Conservation (phyloP, 23 red algal species). For the Gracilaria domingensis region DNA sequence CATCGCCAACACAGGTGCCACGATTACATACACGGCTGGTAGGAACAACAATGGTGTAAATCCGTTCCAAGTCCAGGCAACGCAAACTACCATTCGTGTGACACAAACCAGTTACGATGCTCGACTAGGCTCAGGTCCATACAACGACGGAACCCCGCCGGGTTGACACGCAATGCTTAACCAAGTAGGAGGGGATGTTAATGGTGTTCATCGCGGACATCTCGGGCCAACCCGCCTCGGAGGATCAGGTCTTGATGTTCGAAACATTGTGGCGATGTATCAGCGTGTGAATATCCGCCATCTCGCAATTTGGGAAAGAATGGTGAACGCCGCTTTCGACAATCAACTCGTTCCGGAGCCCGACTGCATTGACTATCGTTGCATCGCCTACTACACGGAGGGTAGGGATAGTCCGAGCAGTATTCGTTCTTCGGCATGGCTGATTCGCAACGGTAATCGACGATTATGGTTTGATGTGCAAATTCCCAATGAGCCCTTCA, state of each 20-base stretch:
- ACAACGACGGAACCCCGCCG: background rate
- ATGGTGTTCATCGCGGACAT: slow-evolving; percentile 7
- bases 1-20: background rate
- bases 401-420: background rate
- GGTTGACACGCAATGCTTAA: background rate
- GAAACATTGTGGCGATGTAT: background rate
- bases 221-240: background rate
- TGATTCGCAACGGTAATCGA: background rate
- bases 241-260: slow-evolving; percentile 13
- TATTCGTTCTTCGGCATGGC: background rate
- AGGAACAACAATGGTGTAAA: background rate
- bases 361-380: slow-evolving; percentile 12
- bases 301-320: slow-evolving; percentile 12
- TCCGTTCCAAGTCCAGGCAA: background rate
- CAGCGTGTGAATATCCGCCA: background rate
- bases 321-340: slow-evolving; percentile 16
- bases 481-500: background rate
- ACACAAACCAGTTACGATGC: slow-evolving; percentile 4
- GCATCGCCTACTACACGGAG: background rate
- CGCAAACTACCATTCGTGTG: background rate
- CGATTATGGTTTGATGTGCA: background rate
- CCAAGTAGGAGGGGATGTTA: background rate
- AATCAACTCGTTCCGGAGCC: background rate
- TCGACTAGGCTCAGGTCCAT: background rate
- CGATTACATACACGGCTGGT: background rate